Base-by-base conservation (phyloP, 768 basidiomycete species). In the Nidularia sp. region DNA sequence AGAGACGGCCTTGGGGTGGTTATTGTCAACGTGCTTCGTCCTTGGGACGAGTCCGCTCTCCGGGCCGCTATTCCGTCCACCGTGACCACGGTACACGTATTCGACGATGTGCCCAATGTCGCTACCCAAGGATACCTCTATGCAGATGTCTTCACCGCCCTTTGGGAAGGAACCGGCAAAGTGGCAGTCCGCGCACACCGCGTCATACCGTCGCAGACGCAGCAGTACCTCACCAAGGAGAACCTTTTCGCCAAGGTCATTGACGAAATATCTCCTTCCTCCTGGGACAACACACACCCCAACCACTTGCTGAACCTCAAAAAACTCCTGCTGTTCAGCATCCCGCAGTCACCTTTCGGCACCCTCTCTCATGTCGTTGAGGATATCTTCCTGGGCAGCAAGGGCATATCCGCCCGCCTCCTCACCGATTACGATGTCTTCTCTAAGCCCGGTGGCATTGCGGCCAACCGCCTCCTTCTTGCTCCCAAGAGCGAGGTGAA, bases 1-100 rank as follows among this genome's bases (percentile, higher is more conserved):
- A 59, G 66, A 0, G 55, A 72, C 6, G 81, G 84, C 8, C 66
- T 92, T 7, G 91, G 84, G 2, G 76, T 86, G 1, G 72, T 94
- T 51, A 68, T 79, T 44, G 86, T 93, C 49, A 86, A 88, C 55
- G 84, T 91, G n/a, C 75, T 92, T 49, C 82, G 89, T 45, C 90
- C 93, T 22, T 94, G 93, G 93, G 74, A 81, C 60, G 82, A 85
- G 53, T 71, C 74, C 15, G 78, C 80, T n/a, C 74, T 96, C 54
- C 76, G 74, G 55, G 65, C 62, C 10, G 66, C 78, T 25, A 62
- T 95, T 34, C 93, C 93, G 5, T 48, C 73, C 5, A 78, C 79
- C 12, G 85, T 75, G 18, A 75, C 70, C 60, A 69, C 67, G 25
- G 70, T 95, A 5, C 78, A 90, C 59, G 86, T 95, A 53, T 69